Base-by-base conservation (phyloP, 352 stramenopile genomes). In the Phytophthora macrochlamydospora region DNA sequence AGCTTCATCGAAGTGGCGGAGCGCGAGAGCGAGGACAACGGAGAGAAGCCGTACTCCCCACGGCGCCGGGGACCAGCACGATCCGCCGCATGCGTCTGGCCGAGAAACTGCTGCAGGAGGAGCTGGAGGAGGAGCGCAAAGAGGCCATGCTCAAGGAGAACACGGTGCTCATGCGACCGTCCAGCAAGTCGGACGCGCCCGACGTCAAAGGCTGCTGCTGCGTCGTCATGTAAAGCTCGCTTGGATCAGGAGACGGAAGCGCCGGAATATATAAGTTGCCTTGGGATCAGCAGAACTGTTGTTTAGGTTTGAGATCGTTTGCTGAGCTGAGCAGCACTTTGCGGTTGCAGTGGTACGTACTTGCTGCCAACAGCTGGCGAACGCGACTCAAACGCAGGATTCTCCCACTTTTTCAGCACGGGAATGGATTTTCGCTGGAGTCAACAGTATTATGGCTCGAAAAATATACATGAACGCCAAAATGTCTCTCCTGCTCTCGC, bases 41-140 rank as follows among this genome's bases (percentile, higher is more conserved):
- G 35, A 11, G 67, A 79, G 32, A 90, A 90, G 35, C 82, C 85
- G 37, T 93, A 77, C 57, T 93, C 85, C 2, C 85, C 85, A 4
- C 90, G 28, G 81, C 85, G 5, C 85, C 85, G 0, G 81, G 81
- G 12, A 75, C 56, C 29, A 78, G 70, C 12, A 88, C 82, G 28
- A 93, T 93, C 72, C 72, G 81, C 35, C 70, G 81, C 30, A 91
- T 93, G 82, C 82, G 85, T 5, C 69, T 91, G 51, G 77, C 78
- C 3, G 79, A 89, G 58, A 78, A 81, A 54, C 57, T 89, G 55
- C 59, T 89, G 51, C 77, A 84, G 43, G 77, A 89, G 51, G 79
- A 89, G 33, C 73, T 89, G 31, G 79, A 89, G 50, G 77, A 86
- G 29, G 80, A 89, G 62, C 80, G 78, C 38, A 53, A 63, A 11